Evolutionary conservation across 805 yeast genomes (phyloP), one percentile per base, ranked within the genome.

Genomic region (Kuraishia piskuri): DNA sequence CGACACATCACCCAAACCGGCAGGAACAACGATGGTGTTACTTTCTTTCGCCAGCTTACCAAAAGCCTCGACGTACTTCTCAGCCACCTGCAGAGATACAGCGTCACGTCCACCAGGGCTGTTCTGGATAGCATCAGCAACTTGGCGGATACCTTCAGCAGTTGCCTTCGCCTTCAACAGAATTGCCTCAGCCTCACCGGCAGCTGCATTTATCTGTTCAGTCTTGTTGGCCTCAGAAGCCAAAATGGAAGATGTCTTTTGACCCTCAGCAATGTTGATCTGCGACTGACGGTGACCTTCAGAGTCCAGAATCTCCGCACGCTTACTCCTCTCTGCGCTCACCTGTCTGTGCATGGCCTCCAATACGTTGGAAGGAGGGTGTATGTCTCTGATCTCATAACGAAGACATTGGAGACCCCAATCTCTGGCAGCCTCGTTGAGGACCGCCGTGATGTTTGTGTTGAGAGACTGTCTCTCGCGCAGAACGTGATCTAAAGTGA

Each of bases 271-370:
- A 56, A 84, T 82, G 65, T 89, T 89, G 65, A 89, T 88, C 50
- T 80, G 85, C 37, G 89, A 75, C 64, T 86, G 90, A 65, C 90
- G 79, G 52, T 79, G 80, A 68, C 96, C 96, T 70, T 88, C 96
- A 48, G 90, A 82, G 63, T 88, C 96, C 63, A 88, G 76, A 58
- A 88, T 88, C 67, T 88, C 92, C 2, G 96, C 96, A 56, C 96
- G 75, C 66, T 89, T 89, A 51, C 90, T 83, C 60, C 96, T 75
- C 68, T 89, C 96, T 48, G 95, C 94, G 55, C 86, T 79, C 22
- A 89, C 96, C 68, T 87, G 96, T 65, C 92, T 80, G 68, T 88
- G 96, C 96, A 88, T 89, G 24, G 96, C 94, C 61, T 86, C 91
- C 61, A 88, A 78, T 10, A 88, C 96, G 59, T 87, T 86, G 40